Percentiles rank a stretch among this genome's conserved stretches.
Conservation (phyloP, 805 yeast species). For the Sugiyamaella americana region DNA sequence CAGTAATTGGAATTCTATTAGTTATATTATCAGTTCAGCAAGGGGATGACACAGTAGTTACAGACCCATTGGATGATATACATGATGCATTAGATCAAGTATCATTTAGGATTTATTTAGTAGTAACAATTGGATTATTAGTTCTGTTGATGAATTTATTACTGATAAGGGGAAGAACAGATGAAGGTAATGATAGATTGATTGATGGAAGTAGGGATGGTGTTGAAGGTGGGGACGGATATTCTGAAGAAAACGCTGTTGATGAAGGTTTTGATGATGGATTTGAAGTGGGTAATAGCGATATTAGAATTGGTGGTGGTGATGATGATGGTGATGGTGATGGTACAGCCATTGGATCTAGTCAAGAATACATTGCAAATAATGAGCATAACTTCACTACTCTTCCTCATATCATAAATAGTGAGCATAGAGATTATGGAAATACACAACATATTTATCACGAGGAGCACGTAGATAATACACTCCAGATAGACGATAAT, state of each 20-base stretch:
- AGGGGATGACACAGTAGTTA: constrained; percentile 11
- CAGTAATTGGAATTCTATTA: constrained; percentile 40
- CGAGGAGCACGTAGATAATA: no score
- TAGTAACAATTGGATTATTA: constrained; percentile 19
- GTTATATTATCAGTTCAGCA: constrained; percentile 32
- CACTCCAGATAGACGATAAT: no score
- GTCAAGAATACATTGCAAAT: no score
- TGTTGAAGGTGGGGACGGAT: not conserved
- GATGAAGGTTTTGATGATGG: no score
- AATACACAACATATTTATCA: not conserved
- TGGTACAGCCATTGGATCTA: no score
- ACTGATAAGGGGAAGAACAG: constrained; percentile 10
- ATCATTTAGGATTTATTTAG: constrained; percentile 26
- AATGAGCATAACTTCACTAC: no score
- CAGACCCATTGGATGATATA: constrained; percentile 28
- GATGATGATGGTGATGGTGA: no score
- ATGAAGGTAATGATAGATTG: not conserved
- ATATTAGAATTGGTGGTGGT: no score
- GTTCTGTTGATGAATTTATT: constrained; percentile 20
- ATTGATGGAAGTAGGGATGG: not conserved
- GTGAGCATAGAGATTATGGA: not conserved
- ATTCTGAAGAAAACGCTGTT: no score
- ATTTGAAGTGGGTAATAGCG: no score
- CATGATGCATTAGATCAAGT: constrained; percentile 27
- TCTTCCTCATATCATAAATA: not conserved